These are phyloP conservation scores for Teunomyces tritomae DNA, from an alignment of 805 yeast species.

Conservation along the genomic window DNA sequence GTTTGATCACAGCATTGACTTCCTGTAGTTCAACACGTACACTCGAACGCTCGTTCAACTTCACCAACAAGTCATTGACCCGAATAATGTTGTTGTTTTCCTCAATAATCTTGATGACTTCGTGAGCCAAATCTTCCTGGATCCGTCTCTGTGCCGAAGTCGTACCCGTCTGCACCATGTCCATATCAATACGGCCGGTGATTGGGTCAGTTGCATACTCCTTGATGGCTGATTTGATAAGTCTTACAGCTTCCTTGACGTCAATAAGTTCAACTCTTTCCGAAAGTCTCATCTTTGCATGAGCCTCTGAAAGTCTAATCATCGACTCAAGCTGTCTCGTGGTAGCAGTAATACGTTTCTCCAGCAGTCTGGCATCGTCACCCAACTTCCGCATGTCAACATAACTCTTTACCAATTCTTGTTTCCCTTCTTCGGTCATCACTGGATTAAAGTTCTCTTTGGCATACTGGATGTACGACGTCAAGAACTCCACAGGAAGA, in stretches of 20 bases:
- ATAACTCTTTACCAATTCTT: conserved; percentile 79
- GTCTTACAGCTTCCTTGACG: conserved; percentile 89
- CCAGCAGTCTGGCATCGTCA: conserved; percentile 82
- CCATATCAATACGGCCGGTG: conserved; percentile 97
- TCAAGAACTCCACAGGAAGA: conserved; percentile 82
- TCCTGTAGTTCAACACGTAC: conserved; percentile 69
- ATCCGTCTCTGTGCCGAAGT: conserved; percentile 79
- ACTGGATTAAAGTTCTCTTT: conserved; percentile 80
- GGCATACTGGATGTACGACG: conserved; percentile 91
- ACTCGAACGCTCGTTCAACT: conserved; percentile 63
- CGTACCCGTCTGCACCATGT: conserved; percentile 92
- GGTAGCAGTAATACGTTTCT: conserved; percentile 93
- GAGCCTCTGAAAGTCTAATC: conserved; percentile 94
- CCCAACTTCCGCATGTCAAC: conserved; percentile 94
- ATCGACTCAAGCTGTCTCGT: conserved; percentile 95
- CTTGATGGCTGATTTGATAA: conserved; percentile 90
- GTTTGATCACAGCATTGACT: conserved; percentile 61
- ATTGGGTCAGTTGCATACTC: conserved; percentile 98
- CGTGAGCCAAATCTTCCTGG: conserved; percentile 69
- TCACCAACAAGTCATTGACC: conserved; percentile 56
- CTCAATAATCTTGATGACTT: conserved; percentile 52
- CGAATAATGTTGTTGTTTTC: conserved; percentile 48
- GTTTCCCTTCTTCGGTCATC: conserved; percentile 75
- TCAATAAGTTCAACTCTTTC: conserved; percentile 69
- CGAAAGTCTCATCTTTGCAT: conserved; percentile 91